Percentiles rank a stretch among this genome's conserved stretches.
Conservation (phyloP, 345 rosid species). For the Acer campestre region DNA sequence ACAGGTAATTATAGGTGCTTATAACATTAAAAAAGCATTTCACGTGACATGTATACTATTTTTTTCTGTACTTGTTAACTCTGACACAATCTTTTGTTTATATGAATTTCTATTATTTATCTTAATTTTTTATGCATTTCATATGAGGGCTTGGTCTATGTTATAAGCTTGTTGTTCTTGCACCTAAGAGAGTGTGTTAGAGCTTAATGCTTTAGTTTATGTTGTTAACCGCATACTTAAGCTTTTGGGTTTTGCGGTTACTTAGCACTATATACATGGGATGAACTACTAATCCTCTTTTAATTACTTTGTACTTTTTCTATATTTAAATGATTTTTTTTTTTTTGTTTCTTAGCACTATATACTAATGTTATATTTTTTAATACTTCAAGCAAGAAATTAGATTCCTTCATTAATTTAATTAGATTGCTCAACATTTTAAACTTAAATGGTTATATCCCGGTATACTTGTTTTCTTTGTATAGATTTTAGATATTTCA, state of each 20-base stretch:
- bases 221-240: neutral
- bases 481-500: neutral
- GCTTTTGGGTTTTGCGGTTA: neutral
- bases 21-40: neutral
- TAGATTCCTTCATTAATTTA: neutral
- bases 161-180: neutral
- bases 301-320: neutral
- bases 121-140: too few relatives aligned
- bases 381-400: slow-evolving; percentile 1
- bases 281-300: neutral
- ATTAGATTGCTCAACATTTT: neutral
- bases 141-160: neutral
- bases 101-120: too few relatives aligned
- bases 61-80: neutral
- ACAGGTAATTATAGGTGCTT: slow-evolving; percentile 49
- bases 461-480: neutral
- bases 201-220: neutral
- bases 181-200: neutral
- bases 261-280: neutral
- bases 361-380: neutral
- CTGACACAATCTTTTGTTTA: neutral
- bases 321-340: neutral
- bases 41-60: neutral
- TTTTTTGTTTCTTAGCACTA: neutral
- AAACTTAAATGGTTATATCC: neutral